These are phyloP conservation scores for Hypsizygus marmoreus DNA, from an alignment of 768 basidiomycete species.

Conservation along the genomic window DNA sequence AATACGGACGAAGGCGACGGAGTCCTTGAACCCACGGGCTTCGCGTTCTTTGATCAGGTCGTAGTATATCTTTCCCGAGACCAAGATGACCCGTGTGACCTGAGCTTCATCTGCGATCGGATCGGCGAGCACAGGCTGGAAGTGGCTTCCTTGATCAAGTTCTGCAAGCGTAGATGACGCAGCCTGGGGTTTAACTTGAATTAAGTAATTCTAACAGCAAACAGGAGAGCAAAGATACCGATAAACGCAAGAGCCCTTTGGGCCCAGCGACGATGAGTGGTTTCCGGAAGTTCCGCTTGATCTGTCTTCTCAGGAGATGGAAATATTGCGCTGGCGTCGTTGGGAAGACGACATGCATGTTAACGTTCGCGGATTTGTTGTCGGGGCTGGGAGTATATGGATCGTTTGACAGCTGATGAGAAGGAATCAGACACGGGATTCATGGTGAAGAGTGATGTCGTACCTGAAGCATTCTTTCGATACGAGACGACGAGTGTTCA, in stretches of 20 bases:
- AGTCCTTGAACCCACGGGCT: conserved; percentile 43
- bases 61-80: conserved; percentile 88
- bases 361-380: conserved; percentile 54
- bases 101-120: conserved; percentile 33
- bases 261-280: conserved; percentile 85
- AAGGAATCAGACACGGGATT: conserved; percentile 2
- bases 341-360: conserved; percentile 84
- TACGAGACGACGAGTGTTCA: conserved; percentile 86
- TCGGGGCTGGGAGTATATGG: conserved; percentile 36
- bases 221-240: conserved; percentile 46
- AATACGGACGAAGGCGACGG: conserved; percentile 71
- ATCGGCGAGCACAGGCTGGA: conserved; percentile 71
- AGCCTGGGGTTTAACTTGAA: conserved; percentile 51
- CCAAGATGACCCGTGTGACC: conserved; percentile 67
- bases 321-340: conserved; percentile 93
- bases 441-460: neutral
- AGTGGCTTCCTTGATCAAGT: conserved; percentile 56
- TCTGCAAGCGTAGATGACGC: conserved; percentile 71
- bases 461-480: conserved; percentile 92
- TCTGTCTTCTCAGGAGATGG: conserved; percentile 87
- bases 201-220: neutral
- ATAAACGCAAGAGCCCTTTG: conserved; percentile 77
- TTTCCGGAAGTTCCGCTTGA: conserved; percentile 83
- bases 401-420: conserved; percentile 76
- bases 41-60: conserved; percentile 76